A percentile compares a stretch with the other conserved stretches of the same genome.
Evolutionary conservation across 306 rosid species (phyloP).

Genomic region (Alnus rubra): DNA sequence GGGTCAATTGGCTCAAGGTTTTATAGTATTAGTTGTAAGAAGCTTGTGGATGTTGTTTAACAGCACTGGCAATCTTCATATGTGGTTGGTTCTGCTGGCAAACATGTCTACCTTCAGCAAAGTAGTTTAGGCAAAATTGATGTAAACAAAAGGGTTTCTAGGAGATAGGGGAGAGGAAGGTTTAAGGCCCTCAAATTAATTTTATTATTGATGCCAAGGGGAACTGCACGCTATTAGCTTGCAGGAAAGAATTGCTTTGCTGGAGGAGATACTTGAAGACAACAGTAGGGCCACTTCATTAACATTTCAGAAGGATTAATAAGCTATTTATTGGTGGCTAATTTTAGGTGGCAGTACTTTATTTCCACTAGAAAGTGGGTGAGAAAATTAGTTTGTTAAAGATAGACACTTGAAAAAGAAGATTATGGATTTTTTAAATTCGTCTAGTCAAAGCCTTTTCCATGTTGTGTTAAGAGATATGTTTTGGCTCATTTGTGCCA

Average conservation of each 20-base stretch:
- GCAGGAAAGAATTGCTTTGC: not conserved
- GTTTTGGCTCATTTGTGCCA: conserved; percentile 7
- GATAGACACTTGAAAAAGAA: not conserved
- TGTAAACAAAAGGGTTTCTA: not conserved
- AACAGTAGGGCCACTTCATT: not conserved
- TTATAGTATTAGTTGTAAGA: not conserved
- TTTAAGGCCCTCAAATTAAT: not conserved
- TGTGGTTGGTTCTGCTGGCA: not conserved
- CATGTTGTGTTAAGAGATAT: not conserved
- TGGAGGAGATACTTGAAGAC: not conserved
- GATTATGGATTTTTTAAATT: not conserved
- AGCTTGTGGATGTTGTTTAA: not conserved
- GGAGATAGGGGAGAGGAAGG: not conserved
- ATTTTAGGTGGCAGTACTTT: not conserved
- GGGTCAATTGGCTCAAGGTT: not conserved
- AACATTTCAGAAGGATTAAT: not conserved
- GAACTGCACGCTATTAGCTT: not conserved
- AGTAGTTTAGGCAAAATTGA: not conserved
- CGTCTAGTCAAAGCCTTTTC: not conserved
- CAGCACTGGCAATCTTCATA: not conserved
- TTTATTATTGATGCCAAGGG: not conserved
- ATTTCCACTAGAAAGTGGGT: not conserved
- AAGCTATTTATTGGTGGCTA: not conserved
- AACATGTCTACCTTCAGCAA: not conserved
- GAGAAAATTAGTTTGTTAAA: not conserved